phyloP scores from a whole-genome alignment of 1,139 yeast species.

The Sugiyamaella neomexicana region DNA sequence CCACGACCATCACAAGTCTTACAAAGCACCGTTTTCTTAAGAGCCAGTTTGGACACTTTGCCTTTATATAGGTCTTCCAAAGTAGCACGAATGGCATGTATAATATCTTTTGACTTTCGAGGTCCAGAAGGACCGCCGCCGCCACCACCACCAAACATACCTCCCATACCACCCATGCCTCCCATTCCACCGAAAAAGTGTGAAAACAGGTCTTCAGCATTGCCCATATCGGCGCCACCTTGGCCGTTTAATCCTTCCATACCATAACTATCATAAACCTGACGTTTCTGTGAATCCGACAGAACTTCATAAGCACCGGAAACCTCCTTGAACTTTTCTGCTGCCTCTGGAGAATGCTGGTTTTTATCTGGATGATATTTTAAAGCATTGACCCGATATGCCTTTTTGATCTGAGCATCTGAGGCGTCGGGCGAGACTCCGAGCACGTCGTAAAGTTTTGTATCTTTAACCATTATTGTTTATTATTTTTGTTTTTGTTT shows the following conservation, averaged over 20 bases:
- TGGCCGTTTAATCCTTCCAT: conserved; percentile 84
- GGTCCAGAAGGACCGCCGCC: conserved; percentile 82
- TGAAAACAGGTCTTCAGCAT: conserved; percentile 84
- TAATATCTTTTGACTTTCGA: conserved; percentile 69
- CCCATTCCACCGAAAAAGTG: conserved; percentile 84
- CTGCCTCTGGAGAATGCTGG: conserved; percentile 81
- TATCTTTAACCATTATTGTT: conserved; percentile 75
- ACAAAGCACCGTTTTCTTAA: conserved; percentile 90
- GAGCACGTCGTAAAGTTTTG: conserved; percentile 79
- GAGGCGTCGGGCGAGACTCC: conserved; percentile 75
- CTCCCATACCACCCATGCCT: conserved; percentile 46
- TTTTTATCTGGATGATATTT: conserved; percentile 96
- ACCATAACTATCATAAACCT: conserved; percentile 85
- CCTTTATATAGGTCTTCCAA: conserved; percentile 91
- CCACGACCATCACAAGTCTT: conserved; percentile 90
- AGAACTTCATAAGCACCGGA: conserved; percentile 82
- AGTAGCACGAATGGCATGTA: conserved; percentile 80
- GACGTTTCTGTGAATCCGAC: conserved; percentile 85
- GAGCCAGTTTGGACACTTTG: conserved; percentile 87
- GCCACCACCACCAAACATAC: conserved; percentile 60
- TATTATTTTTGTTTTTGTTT: not conserved
- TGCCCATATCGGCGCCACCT: conserved; percentile 72
- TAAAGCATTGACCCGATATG: conserved; percentile 89
- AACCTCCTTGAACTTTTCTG: conserved; percentile 91
- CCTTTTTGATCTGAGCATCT: conserved; percentile 87